Evolutionary conservation across 2,329 filamentous ascomycete species (phyloP).

Genomic region (Graphium sp.): DNA sequence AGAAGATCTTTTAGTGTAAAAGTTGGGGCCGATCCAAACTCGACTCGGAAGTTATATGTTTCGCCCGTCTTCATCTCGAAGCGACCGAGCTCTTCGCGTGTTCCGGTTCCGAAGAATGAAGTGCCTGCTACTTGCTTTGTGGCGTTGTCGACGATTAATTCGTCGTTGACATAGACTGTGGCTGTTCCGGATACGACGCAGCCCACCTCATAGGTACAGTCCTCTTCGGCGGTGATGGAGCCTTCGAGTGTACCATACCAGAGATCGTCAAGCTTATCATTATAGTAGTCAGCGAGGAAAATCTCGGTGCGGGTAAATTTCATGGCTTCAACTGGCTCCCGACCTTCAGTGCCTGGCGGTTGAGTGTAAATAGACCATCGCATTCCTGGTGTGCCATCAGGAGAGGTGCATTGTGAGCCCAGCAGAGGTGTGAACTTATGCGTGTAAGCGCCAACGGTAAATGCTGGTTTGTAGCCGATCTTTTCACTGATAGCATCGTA

Average conservation of each 20-base stretch:
- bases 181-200: constrained; percentile 48
- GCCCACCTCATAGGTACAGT: constrained; percentile 47
- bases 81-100: constrained; percentile 42
- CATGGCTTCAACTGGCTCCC: constrained; percentile 33
- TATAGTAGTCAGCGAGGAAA: constrained; percentile 29
- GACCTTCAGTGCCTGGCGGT: constrained; percentile 25
- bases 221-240: constrained; percentile 39
- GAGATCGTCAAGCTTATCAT: constrained; percentile 32
- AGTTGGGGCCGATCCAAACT: constrained; percentile 42
- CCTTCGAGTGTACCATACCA: constrained; percentile 49
- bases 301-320: constrained; percentile 29
- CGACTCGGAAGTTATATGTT: constrained; percentile 39
- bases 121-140: constrained; percentile 45
- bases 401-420: constrained; percentile 30
- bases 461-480: constrained; percentile 23
- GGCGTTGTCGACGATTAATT: constrained; percentile 47
- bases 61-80: constrained; percentile 40
- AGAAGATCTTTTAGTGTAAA: constrained; percentile 33
- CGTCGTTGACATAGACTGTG: constrained; percentile 45
- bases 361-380: constrained; percentile 46
- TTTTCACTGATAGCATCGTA: constrained; percentile 51
- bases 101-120: constrained; percentile 48
- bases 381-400: constrained; percentile 38
- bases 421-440: constrained; percentile 47
- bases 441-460: constrained; percentile 44